Conservation (phyloP, 495 filamentous ascomycete species). For the Paragyromitra xinjiangensis region DNA sequence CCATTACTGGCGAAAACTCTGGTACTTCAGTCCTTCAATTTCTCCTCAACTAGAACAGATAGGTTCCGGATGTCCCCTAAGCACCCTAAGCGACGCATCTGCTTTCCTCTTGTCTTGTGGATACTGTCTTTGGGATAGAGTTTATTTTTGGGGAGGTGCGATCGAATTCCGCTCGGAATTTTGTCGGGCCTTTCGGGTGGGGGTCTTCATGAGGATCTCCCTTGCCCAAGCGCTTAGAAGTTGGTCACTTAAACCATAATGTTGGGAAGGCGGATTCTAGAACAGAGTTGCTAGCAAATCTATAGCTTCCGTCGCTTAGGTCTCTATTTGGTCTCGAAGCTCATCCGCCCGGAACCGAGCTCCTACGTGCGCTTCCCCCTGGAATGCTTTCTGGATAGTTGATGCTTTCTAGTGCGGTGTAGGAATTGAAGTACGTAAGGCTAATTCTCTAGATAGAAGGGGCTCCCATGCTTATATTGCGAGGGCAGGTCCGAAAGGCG, state of each 20-base stretch:
- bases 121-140: neutral
- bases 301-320: neutral
- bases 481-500: neutral
- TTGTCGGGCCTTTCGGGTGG: neutral
- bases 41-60: neutral
- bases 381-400: neutral
- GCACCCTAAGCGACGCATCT: neutral
- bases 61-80: too few relatives aligned
- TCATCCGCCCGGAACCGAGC: neutral
- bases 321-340: neutral
- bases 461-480: neutral
- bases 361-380: neutral
- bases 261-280: neutral
- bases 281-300: neutral
- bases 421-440: neutral
- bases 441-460: neutral
- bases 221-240: neutral
- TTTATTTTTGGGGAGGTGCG: neutral
- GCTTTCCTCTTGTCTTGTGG: neutral
- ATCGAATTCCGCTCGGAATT: neutral
- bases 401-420: neutral
- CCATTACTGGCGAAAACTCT: neutral
- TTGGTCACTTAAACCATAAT: neutral
- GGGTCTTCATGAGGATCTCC: neutral
- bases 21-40: neutral